Conservation (phyloP, 2,329 filamentous ascomycete species). For the Phialophora tarda region DNA sequence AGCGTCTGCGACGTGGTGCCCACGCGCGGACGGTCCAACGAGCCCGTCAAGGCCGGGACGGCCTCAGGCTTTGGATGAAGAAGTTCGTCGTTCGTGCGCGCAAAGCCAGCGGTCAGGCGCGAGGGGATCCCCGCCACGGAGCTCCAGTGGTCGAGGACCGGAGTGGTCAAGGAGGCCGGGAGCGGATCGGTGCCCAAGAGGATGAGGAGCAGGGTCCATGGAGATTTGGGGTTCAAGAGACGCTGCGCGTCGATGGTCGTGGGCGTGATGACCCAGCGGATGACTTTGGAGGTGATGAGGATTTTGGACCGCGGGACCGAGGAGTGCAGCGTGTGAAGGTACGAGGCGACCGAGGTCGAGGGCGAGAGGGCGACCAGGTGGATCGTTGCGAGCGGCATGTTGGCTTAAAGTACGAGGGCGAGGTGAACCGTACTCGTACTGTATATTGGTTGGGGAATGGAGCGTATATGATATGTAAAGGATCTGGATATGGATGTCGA, state of each 20-base stretch:
- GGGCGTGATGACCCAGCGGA: conserved; percentile 47
- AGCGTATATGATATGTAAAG: background rate
- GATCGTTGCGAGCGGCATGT: conserved; percentile 47
- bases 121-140: conserved; percentile 46
- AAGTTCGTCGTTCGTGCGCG: conserved; percentile 28
- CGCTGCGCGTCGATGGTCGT: conserved; percentile 42
- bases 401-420: background rate
- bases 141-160: conserved; percentile 42
- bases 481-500: background rate
- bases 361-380: conserved; percentile 45
- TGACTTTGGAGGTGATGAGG: conserved; percentile 46
- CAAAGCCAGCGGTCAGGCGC: conserved; percentile 43
- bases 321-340: conserved; percentile 42
- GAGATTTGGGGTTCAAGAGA: conserved; percentile 39
- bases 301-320: conserved; percentile 36
- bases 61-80: conserved; percentile 28
- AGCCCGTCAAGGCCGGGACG: conserved; percentile 46
- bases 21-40: conserved; percentile 44
- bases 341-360: conserved; percentile 38
- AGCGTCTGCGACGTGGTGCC: conserved; percentile 55
- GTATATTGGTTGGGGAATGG: background rate
- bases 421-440: background rate
- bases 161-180: conserved; percentile 34
- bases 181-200: conserved; percentile 40
- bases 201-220: conserved; percentile 49